These are phyloP conservation scores for Cordyceps militaris DNA, from an alignment of 2,329 filamentous ascomycete species.

Conservation along the genomic window DNA sequence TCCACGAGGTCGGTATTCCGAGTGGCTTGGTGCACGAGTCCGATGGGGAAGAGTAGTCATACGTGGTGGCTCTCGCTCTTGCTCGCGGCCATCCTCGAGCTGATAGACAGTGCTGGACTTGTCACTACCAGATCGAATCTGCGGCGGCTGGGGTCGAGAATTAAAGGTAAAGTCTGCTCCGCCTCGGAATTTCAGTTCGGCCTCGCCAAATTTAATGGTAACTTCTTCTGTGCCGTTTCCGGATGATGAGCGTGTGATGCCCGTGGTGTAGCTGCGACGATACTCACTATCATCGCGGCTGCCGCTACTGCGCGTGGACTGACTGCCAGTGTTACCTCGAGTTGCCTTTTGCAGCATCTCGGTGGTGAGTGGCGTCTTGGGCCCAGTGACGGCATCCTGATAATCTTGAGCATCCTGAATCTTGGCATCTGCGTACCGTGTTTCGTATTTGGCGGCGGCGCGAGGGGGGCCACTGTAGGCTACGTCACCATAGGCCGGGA, in stretches of 20 bases:
- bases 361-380: conserved; percentile 49
- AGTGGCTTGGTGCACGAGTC: conserved; percentile 42
- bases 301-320: conserved; percentile 50
- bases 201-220: conserved; percentile 53
- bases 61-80: conserved; percentile 33
- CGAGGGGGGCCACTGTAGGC: conserved; percentile 31
- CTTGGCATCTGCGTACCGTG: conserved; percentile 30
- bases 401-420: conserved; percentile 28
- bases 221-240: conserved; percentile 49
- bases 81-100: conserved; percentile 40
- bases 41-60: conserved; percentile 31
- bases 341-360: conserved; percentile 47
- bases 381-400: conserved; percentile 35
- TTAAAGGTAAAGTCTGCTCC: conserved; percentile 55
- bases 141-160: conserved; percentile 20
- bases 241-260: conserved; percentile 47
- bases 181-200: conserved; percentile 49
- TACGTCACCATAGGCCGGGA: conserved; percentile 37
- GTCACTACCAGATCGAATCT: conserved; percentile 42
- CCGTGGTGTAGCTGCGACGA: conserved; percentile 53
- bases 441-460: conserved; percentile 28
- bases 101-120: conserved; percentile 41
- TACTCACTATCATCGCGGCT: conserved; percentile 60
- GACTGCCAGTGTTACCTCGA: conserved; percentile 43
- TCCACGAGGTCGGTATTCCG: conserved; percentile 35